Conservation (phyloP, 1,139 yeast species). For the Suhomyces coccinellae region DNA sequence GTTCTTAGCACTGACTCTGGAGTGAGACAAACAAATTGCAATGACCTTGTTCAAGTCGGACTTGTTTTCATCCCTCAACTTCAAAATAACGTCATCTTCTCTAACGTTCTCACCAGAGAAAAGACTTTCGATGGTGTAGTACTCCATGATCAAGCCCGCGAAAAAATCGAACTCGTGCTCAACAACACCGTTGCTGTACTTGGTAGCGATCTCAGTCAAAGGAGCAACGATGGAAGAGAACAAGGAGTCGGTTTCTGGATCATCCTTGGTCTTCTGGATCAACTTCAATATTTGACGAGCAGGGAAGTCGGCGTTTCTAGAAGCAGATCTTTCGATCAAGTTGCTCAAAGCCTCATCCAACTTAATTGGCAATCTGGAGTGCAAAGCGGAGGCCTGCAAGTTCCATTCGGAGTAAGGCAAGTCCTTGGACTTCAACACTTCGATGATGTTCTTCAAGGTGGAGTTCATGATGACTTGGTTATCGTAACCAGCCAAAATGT, state of each 20-base stretch:
- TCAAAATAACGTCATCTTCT: conserved; percentile 84
- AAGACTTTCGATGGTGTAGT: conserved; percentile 72
- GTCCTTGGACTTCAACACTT: conserved; percentile 71
- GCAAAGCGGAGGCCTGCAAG: conserved; percentile 82
- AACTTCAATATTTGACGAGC: conserved; percentile 75
- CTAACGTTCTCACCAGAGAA: conserved; percentile 75
- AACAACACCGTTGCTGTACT: conserved; percentile 72
- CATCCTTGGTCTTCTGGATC: conserved; percentile 55
- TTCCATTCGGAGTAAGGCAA: conserved; percentile 95
- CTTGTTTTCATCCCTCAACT: conserved; percentile 83
- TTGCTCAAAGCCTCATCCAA: conserved; percentile 67
- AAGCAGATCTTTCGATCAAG: conserved; percentile 65
- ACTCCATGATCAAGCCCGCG: conserved; percentile 66
- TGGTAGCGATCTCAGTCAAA: conserved; percentile 63
- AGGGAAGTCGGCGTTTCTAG: conserved; percentile 85
- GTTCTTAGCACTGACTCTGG: conserved; percentile 91
- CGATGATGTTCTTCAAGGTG: conserved; percentile 70
- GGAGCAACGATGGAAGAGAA: conserved; percentile 69
- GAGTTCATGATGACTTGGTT: conserved; percentile 91
- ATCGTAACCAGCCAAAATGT: conserved; percentile 87
- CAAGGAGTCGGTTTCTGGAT: conserved; percentile 49
- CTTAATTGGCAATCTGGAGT: conserved; percentile 80
- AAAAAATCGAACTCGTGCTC: conserved; percentile 83
- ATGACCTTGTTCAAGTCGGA: conserved; percentile 75
- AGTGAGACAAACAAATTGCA: conserved; percentile 76